Evolutionary conservation across 2,329 filamentous ascomycete species (phyloP).

Genomic region (Sporothrix protearum): DNA sequence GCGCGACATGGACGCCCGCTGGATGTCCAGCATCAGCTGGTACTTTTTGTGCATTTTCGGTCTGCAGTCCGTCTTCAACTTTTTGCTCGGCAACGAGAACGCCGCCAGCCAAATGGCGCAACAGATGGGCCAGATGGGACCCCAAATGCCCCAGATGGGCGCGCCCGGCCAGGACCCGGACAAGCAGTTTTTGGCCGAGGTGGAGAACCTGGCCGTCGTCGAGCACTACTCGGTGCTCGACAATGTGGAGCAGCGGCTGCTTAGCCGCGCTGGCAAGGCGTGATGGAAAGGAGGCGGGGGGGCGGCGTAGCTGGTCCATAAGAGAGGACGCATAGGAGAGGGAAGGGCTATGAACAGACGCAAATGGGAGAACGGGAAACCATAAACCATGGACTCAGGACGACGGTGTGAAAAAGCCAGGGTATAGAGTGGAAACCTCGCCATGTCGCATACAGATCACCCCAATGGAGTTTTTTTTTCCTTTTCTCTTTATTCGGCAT

Average conservation of each 20-base stretch:
- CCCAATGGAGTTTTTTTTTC: not conserved
- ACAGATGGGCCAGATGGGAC: conserved; percentile 78
- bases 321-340: not conserved
- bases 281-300: not conserved
- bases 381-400: not conserved
- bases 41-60: conserved; percentile 98
- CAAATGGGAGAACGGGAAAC: not conserved
- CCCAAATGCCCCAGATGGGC: conserved; percentile 48
- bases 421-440: not conserved
- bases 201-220: conserved; percentile 91
- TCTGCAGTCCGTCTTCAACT: conserved; percentile 94
- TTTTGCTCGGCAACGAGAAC: conserved; percentile 93
- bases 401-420: not conserved
- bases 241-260: conserved; percentile 77
- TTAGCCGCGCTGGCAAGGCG: conserved; percentile 46
- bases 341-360: not conserved
- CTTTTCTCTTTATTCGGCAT: not conserved
- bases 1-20: conserved; percentile 91
- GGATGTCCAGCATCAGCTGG: conserved; percentile 98
- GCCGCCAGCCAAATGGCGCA: conserved; percentile 87
- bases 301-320: not conserved
- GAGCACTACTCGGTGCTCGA: conserved; percentile 92
- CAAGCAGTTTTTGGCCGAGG: conserved; percentile 89
- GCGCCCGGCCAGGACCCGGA: conserved; percentile 90
- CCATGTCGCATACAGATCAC: conserved; percentile 4